phyloP scores from a whole-genome alignment of 2,329 filamentous ascomycete genomes.

The Cercospora sp. region DNA sequence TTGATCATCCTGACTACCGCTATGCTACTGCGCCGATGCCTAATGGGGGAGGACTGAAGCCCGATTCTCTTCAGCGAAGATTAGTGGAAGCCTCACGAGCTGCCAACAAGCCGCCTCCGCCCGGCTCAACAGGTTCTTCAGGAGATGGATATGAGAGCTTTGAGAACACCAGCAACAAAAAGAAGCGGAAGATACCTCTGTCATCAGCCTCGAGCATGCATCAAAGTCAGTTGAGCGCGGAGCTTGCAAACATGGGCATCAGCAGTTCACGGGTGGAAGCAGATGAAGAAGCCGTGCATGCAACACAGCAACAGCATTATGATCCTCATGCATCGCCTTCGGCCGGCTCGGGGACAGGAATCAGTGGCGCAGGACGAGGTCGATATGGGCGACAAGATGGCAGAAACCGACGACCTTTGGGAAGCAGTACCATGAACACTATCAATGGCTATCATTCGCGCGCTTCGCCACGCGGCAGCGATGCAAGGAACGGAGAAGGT shows the following conservation, averaged over 20 bases:
- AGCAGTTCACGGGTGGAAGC: constrained; percentile 45
- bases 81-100: constrained; percentile 41
- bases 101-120: constrained; percentile 35
- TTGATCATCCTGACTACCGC: constrained; percentile 43
- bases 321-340: constrained; percentile 53
- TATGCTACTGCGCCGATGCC: constrained; percentile 43
- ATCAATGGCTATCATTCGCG: constrained; percentile 43
- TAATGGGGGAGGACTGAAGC: constrained; percentile 28
- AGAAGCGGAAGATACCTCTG: constrained; percentile 96
- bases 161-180: constrained; percentile 99
- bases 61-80: constrained; percentile 38
- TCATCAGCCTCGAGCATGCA: constrained; percentile 68
- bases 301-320: constrained; percentile 50
- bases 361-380: constrained; percentile 82
- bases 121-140: constrained; percentile 64
- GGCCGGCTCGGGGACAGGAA: constrained; percentile 58
- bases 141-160: constrained; percentile 93
- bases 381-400: constrained; percentile 67
- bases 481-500: constrained; percentile 29
- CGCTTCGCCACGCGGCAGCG: constrained; percentile 22
- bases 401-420: constrained; percentile 45
- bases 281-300: constrained; percentile 40
- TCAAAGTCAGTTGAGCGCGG: constrained; percentile 60
- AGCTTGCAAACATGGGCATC: constrained; percentile 65
- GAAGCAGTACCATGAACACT: constrained; percentile 43